A percentile compares a stretch with the other conserved stretches of the same genome.
phyloP scores from a whole-genome alignment of 2,329 filamentous ascomycete species.

The Atkinsonella texensis region DNA sequence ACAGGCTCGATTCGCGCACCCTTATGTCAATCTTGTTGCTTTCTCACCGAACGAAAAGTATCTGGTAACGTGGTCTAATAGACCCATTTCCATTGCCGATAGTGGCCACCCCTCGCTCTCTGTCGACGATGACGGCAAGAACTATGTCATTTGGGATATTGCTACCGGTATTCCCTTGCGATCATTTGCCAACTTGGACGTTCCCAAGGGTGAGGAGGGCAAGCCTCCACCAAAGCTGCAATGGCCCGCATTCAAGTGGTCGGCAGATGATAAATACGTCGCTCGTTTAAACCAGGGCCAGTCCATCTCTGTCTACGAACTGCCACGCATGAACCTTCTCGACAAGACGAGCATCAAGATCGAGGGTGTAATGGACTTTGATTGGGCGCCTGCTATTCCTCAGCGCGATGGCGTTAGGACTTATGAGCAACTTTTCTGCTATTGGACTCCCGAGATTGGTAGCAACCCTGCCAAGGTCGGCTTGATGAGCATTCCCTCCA shows the following conservation, averaged over 20 bases:
- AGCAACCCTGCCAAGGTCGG: slow-evolving; percentile 97
- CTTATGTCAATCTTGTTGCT: slow-evolving; percentile 88
- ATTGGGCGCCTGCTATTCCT: slow-evolving; percentile 82
- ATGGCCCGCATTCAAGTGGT: slow-evolving; percentile 99
- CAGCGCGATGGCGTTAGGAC: slow-evolving; percentile 75
- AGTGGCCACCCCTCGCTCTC: slow-evolving; percentile 72
- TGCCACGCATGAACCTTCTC: slow-evolving; percentile 78
- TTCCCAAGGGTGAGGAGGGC: slow-evolving; percentile 44
- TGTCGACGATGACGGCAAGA: slow-evolving; percentile 93
- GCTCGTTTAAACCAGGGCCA: slow-evolving; percentile 79
- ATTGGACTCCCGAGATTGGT: slow-evolving; percentile 97
- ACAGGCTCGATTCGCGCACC: slow-evolving; percentile 87
- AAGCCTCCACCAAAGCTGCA: slow-evolving; percentile 77
- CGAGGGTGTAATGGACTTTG: slow-evolving; percentile 93
- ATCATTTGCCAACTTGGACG: slow-evolving; percentile 84
- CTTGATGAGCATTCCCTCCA: slow-evolving; percentile 90
- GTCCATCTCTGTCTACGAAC: slow-evolving; percentile 83
- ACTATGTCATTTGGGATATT: slow-evolving; percentile 98
- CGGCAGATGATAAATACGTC: slow-evolving; percentile 91
- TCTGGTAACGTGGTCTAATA: slow-evolving; percentile 91
- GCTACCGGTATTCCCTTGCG: slow-evolving; percentile 79
- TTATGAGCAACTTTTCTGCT: slow-evolving; percentile 94
- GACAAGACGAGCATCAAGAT: slow-evolving; percentile 92
- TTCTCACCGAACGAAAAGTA: slow-evolving; percentile 93
- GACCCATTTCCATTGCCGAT: slow-evolving; percentile 85